Base-by-base conservation (phyloP, 2,329 filamentous ascomycete species). In the Colletotrichum sp. region DNA sequence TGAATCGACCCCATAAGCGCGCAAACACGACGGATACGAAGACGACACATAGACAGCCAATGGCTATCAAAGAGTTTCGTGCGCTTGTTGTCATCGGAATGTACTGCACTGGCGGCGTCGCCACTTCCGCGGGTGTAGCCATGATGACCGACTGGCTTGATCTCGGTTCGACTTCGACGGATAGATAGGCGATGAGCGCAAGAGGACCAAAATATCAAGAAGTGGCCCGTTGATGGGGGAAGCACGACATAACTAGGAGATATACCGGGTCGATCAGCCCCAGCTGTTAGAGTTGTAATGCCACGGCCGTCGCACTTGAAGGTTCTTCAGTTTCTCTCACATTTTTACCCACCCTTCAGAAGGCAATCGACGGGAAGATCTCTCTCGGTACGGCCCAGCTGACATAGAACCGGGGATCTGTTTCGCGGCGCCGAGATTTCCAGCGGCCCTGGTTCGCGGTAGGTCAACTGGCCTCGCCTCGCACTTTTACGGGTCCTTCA, bases 71-170 rank as follows among this genome's bases (percentile, higher is more conserved):
- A 8, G 76, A 71, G 59, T 77, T 52, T 43, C 69, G 69, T 15
- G 76, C 76, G 26, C 68, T 59, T 15, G n/a, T 60, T 32, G 76
- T 77, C 76, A 77, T 77, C 26, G 76, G 60, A 32, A 77, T 64
- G 36, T 77, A 59, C 30, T 72, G 59, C 21, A 48, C 13, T 8
- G 71, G 57, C 39, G 65, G 57, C 28, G 71, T 26, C 36, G 57
- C 57, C 65, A 69, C 52, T 15, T 60, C 36, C 28, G 28, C 73
- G 15, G 67, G 34, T 39, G 71, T 65, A 48, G 63, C 65, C 65
- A 61, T 73, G 57, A 21, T 52, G 71, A 21, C 7, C 9, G 39
- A 18, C 48, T 8, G 16, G 13, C 24, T 59, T n/a, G 55, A 57
- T 57, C 13, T 39, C 21, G 28, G 7, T 32, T 12, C 28, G 57